These are phyloP conservation scores for Camellia sinensis DNA, from an alignment of 148 eudicot genomes.

Conservation along the genomic window DNA sequence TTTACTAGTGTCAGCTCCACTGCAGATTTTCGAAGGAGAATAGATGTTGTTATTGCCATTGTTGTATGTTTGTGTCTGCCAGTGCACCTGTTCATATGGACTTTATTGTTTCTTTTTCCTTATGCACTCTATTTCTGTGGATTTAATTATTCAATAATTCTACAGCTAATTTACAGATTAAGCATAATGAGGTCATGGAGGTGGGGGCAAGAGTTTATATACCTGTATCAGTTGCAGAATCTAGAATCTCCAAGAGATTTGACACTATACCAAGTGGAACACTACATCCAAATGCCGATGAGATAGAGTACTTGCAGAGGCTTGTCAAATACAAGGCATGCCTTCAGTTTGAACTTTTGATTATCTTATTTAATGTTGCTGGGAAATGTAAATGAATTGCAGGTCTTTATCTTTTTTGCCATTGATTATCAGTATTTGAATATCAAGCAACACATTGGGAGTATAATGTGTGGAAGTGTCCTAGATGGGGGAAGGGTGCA, in stretches of 20 bases:
- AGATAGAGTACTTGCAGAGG: slow-evolving; percentile 80
- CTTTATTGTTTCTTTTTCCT: not conserved
- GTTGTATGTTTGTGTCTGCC: not conserved
- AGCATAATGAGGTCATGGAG: slow-evolving; percentile 78
- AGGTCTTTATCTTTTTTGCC: not conserved
- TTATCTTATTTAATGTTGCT: not conserved
- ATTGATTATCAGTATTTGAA: not conserved
- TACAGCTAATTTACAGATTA: slow-evolving; percentile 71
- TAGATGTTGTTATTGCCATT: not conserved
- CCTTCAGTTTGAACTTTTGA: not conserved
- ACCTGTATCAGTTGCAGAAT: slow-evolving; percentile 83
- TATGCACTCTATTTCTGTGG: slow-evolving; percentile 16
- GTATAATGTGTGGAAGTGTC: not conserved
- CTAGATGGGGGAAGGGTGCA: too few species aligned
- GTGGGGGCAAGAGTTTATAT: slow-evolving; percentile 55
- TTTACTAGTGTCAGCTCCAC: not conserved
- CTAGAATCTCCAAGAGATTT: slow-evolving; percentile 77
- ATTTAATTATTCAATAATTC: slow-evolving; percentile 43
- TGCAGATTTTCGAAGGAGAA: not conserved
- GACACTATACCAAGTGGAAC: slow-evolving; percentile 88
- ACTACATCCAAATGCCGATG: slow-evolving; percentile 89
- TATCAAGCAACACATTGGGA: not conserved
- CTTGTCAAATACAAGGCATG: slow-evolving; percentile 88
- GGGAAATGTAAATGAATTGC: not conserved
- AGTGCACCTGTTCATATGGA: not conserved